Conservation (phyloP, 768 basidiomycete species). For the Zangia roseola region DNA sequence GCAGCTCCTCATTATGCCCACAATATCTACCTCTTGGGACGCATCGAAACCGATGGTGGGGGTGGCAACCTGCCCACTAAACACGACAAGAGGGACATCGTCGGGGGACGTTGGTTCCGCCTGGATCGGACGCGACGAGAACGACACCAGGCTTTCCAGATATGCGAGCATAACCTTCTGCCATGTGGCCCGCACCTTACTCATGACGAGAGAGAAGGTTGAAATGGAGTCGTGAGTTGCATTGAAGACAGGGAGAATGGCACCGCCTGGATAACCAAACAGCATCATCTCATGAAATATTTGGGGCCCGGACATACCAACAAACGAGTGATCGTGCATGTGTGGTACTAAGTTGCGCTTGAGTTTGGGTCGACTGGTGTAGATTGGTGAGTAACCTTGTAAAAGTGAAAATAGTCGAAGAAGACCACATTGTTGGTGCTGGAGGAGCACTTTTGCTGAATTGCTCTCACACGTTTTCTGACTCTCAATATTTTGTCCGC, state of each 20-base stretch:
- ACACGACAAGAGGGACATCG: constrained; percentile 92
- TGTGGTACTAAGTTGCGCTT: constrained; percentile 45
- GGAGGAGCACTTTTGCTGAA: too few species aligned
- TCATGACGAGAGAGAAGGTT: constrained; percentile 95
- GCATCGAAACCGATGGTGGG: constrained; percentile 98
- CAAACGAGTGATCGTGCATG: constrained; percentile 76
- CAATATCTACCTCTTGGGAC: constrained; percentile 97
- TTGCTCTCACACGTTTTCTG: too few species aligned
- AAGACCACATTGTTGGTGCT: constrained; percentile 34
- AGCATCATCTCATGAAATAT: constrained; percentile 99
- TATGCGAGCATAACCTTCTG: constrained; percentile 96
- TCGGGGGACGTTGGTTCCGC: constrained; percentile 98
- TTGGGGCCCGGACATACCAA: constrained; percentile 93
- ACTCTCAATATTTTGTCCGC: too few species aligned
- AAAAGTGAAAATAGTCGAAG: not conserved
- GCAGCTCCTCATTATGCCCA: constrained; percentile 95
- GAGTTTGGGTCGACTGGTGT: constrained; percentile 48
- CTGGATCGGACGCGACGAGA: constrained; percentile 96
- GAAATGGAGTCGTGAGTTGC: constrained; percentile 96
- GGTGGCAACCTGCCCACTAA: constrained; percentile 97
- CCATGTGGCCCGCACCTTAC: constrained; percentile 99
- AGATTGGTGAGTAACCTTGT: constrained; percentile 41
- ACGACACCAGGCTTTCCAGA: constrained; percentile 97
- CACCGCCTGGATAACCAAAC: constrained; percentile 97
- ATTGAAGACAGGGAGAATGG: constrained; percentile 99